A percentile compares a stretch with the other conserved stretches of the same genome.
Evolutionary conservation across 2,329 filamentous ascomycete species (phyloP).

Genomic region (Colletotrichum eremochloae): DNA sequence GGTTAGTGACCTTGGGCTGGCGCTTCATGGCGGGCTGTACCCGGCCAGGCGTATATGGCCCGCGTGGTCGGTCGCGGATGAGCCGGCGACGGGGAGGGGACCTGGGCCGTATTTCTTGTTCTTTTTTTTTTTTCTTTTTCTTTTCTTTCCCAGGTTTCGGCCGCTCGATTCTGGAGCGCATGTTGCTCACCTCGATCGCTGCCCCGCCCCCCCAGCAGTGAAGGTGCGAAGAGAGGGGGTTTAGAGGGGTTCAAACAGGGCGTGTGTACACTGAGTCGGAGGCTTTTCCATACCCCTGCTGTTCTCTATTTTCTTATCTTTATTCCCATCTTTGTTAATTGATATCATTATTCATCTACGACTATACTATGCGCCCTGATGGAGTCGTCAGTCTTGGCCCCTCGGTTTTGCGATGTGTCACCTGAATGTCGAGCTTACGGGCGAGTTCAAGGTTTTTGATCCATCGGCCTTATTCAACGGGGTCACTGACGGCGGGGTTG

Average conservation of each 20-base stretch:
- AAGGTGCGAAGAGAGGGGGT: background rate
- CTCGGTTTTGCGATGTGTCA: constrained; percentile 12
- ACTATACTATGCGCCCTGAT: background rate
- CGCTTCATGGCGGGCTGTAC: background rate
- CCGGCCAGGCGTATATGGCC: background rate
- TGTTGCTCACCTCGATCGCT: no score
- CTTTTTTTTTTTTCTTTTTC: no score
- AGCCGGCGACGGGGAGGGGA: background rate
- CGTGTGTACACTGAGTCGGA: constrained; percentile 11
- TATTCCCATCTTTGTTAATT: background rate
- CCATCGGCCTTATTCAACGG: background rate
- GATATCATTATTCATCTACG: no score
- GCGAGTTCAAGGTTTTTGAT: background rate
- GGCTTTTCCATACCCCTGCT: background rate
- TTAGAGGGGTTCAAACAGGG: background rate
- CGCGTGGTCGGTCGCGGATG: background rate
- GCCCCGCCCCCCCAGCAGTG: no score
- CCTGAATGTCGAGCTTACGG: constrained; percentile 13
- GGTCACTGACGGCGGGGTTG: background rate
- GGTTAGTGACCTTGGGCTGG: background rate
- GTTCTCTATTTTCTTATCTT: background rate
- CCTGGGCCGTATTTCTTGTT: background rate
- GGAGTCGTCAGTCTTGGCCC: background rate
- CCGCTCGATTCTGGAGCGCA: background rate
- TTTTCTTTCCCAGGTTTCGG: background rate